phyloP scores from a whole-genome alignment of 2,329 filamentous ascomycete genomes.

The Scedosporium boydii region DNA sequence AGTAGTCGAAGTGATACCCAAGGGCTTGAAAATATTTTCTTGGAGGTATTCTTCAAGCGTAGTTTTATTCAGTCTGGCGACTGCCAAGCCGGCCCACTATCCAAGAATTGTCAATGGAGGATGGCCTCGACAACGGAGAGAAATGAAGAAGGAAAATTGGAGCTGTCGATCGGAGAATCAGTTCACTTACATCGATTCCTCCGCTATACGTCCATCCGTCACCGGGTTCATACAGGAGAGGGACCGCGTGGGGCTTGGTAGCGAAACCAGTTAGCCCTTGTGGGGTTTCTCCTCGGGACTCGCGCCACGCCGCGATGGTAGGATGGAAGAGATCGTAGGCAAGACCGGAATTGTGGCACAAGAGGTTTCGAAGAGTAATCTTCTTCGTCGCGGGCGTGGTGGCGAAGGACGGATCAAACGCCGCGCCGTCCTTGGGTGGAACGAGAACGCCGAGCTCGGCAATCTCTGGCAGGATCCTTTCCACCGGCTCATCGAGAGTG shows the following conservation, averaged over 20 bases:
- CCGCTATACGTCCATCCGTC: conserved; percentile 4
- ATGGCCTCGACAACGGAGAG: no score
- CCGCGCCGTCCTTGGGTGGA: not conserved
- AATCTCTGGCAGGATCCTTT: not conserved
- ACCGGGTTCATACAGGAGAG: conserved; percentile 3
- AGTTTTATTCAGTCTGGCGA: not conserved
- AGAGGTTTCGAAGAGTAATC: conserved; percentile 5
- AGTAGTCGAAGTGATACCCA: not conserved
- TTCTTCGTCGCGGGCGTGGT: not conserved
- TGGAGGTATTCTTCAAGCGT: not conserved
- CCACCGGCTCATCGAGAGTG: not conserved
- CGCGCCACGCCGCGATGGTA: not conserved
- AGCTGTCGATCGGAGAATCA: no score
- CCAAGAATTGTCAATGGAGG: no score
- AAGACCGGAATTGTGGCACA: conserved; percentile 5
- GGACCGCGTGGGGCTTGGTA: not conserved
- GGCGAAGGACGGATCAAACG: not conserved
- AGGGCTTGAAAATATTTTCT: not conserved
- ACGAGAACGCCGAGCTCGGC: not conserved
- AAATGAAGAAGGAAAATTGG: no score
- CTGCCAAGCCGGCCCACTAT: not conserved
- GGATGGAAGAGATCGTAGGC: conserved; percentile 1
- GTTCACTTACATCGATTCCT: conserved; percentile 1
- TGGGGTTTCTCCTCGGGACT: not conserved
- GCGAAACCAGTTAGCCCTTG: not conserved